These are phyloP conservation scores for Pythium apleroticum DNA, from an alignment of 352 stramenopile genomes.

Conservation along the genomic window DNA sequence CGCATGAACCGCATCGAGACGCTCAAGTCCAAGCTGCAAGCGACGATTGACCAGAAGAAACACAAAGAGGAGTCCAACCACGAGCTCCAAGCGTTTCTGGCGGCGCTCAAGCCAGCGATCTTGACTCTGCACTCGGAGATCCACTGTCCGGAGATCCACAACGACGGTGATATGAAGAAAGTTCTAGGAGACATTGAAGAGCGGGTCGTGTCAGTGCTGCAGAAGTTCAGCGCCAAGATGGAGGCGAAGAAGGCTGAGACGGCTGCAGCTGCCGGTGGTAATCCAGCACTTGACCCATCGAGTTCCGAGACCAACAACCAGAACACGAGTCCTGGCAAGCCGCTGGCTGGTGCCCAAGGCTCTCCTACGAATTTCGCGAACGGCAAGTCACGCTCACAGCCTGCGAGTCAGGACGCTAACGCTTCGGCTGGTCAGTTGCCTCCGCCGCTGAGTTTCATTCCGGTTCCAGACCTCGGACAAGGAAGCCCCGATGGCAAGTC, in stretches of 20 bases:
- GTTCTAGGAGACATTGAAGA: conserved; percentile 77
- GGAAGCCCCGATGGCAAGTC: conserved; percentile 11
- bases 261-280: background rate
- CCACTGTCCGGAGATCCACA: conserved; percentile 64
- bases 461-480: conserved; percentile 11
- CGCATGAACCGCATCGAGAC: conserved; percentile 73
- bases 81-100: conserved; percentile 65
- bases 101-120: conserved; percentile 60
- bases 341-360: background rate
- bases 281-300: conserved; percentile 3
- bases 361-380: background rate
- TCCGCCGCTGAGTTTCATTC: conserved; percentile 25
- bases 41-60: conserved; percentile 69
- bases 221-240: conserved; percentile 66
- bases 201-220: conserved; percentile 61
- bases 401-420: background rate
- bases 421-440: background rate
- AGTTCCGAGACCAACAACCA: conserved; percentile 13
- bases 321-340: conserved; percentile 22
- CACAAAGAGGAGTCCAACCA: conserved; percentile 73
- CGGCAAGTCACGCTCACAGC: background rate
- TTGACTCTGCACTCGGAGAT: conserved; percentile 69
- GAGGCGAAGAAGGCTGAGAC: conserved; percentile 41
- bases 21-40: conserved; percentile 61
- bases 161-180: conserved; percentile 70